Evolutionary conservation across 2,329 filamentous ascomycete species (phyloP), one percentile per base, ranked within the genome.

Genomic region (Pestalotiopsis sp.): DNA sequence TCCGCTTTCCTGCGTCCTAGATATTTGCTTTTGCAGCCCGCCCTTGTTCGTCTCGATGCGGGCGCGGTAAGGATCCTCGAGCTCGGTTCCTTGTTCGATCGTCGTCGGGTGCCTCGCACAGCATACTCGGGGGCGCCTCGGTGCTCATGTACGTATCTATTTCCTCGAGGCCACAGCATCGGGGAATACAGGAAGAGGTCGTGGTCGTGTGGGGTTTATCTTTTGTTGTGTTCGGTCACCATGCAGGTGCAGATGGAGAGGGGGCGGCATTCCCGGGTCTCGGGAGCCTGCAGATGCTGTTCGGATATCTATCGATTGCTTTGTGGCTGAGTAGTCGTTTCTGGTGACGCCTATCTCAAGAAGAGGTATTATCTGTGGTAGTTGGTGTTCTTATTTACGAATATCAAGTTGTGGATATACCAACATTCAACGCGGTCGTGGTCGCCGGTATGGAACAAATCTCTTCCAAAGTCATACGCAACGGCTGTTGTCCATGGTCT

Each of bases 331-430:
- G 31, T 5, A 9, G 4, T n/a, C 5, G 23, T 2, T 52, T n/a
- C 3, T n/a, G 17, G n/a, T 17, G 45, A 52, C 13, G 20, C 20
- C 20, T 9, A 1, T 1, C 23, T 17, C 4, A 45, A 1, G 41
- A 1, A 17, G 17, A 14, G 3, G 3, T 3, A 20, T 3, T 3
- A 0, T 9, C 45, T 52, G 2, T 7, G 31, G 2, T 1, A 9
- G 27, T 25, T 3, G 25, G 4, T 25, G 25, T 25, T 3, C 25
- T 25, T 4, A 4, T 25, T 4, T 25, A 25, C 25, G 25, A 25
- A 25, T 25, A 25, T 3, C 25, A 25, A 25, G 3, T 25, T 25
- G 4, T 25, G 25, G 25, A 25, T 25, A 25, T 25, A 25, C 3
- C 25, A 25, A 25, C 4, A 25, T 4, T 25, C 25, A 25, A 25